Evolutionary conservation across 305 asterid species (phyloP), one percentile per base, ranked within the genome.

Genomic region (Coffea humblotiana): DNA sequence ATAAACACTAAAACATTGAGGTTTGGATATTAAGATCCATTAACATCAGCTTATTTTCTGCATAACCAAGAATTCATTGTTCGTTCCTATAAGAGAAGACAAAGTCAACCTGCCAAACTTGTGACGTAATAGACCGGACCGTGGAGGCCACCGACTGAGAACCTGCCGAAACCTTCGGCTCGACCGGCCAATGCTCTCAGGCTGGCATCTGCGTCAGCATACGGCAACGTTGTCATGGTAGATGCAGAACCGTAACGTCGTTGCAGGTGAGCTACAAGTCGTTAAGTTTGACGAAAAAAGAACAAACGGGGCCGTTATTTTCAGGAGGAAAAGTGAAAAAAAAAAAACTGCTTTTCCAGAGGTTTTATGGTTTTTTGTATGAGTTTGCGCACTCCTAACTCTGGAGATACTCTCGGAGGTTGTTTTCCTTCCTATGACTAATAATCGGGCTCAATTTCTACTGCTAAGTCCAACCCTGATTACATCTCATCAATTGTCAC

Each of bases 111-210:
- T 23, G 82, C 73, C 15, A 85, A 77, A 76, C 82, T 64, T 61
- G 83, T 76, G 76, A 85, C 90, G 72, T 32, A 69, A 75, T 81
- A 71, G 43, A 87, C 25, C 32, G 81, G 77, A n/a, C 88, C 87
- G 63, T 83, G 80, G 74, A 69, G 82, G 19, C 89, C 90, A 60
- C 89, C 91, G 48, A 85, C 64, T 19, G 91, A 74, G 29, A 68
- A 80, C 61, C 85, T 76, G 71, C 91, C 91, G 80, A 84, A 88
- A 27, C 89, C 91, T 69, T 88, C 88, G n/a, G 89, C 89, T 60
- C 83, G 76, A 68, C 85, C 81, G 47, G 89, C 85, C 54, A 88
- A 78, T 47, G 80, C 83, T 40, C 84, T 68, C 71, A 88, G 73
- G 77, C 32, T 74, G 47, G 82, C 80, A 64, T 88, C 88, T 8